phyloP scores from a whole-genome alignment of 2,329 filamentous ascomycete genomes.

The Lecanicillium sp. region DNA sequence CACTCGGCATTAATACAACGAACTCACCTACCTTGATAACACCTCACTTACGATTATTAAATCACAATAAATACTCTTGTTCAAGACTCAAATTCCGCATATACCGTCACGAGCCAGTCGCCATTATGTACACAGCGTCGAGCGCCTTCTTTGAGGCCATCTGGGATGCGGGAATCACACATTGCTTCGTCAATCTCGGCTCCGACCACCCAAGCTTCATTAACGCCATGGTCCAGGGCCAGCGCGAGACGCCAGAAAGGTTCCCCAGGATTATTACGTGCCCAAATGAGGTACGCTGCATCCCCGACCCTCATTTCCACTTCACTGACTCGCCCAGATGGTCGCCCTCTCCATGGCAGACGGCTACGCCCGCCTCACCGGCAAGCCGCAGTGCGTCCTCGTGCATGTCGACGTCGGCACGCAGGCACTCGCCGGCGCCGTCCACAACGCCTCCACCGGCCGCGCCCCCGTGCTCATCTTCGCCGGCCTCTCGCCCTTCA shows the following conservation, averaged over 20 bases:
- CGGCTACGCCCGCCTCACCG: conserved; percentile 67
- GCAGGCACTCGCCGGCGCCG: conserved; percentile 68
- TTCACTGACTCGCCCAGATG: conserved; percentile 48
- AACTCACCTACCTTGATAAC: too few species aligned
- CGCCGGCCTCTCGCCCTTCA: conserved; percentile 70
- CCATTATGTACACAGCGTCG: conserved; percentile 62
- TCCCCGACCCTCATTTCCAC: neutral
- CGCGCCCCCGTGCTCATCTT: conserved; percentile 72
- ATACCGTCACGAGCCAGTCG: too few species aligned
- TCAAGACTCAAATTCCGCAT: too few species aligned
- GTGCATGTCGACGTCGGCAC: conserved; percentile 80
- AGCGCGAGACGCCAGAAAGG: conserved; percentile 56
- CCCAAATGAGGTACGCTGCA: conserved; percentile 60
- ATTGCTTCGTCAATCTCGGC: conserved; percentile 61
- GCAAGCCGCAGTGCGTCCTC: conserved; percentile 69
- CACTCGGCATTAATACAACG: too few species aligned
- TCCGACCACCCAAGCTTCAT: conserved; percentile 71
- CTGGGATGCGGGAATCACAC: conserved; percentile 60
- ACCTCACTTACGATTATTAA: too few species aligned
- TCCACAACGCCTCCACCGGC: conserved; percentile 73
- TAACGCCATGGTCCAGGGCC: conserved; percentile 73
- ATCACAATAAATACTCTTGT: too few species aligned
- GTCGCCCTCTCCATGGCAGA: conserved; percentile 81
- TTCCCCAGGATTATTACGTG: conserved; percentile 74
- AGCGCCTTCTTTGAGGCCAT: conserved; percentile 79